Percentiles rank a stretch among this genome's conserved stretches.
Conservation (phyloP, 306 rosid species). For the Vigna angularis region DNA sequence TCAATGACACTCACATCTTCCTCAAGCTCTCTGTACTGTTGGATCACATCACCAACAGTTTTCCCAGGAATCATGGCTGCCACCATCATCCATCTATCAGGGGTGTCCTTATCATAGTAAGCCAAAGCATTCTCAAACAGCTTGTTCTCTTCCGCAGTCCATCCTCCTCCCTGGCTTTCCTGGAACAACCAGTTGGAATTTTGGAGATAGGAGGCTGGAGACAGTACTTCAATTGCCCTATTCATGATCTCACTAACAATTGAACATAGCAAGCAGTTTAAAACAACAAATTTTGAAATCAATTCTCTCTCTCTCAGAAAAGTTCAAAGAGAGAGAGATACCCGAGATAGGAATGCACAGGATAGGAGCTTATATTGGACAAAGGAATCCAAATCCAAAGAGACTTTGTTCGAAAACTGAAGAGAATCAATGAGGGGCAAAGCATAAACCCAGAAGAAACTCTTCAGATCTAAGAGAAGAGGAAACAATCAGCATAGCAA, state of each 20-base stretch:
- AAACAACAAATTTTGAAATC: background rate
- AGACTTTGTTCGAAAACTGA: slow-evolving; percentile 44
- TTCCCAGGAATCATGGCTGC: slow-evolving; percentile 87
- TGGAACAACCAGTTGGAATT: slow-evolving; percentile 82
- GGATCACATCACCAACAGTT: slow-evolving; percentile 85
- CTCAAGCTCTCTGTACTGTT: slow-evolving; percentile 82
- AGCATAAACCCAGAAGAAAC: slow-evolving; percentile 51
- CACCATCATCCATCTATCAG: slow-evolving; percentile 82
- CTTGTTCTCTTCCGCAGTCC: slow-evolving; percentile 89
- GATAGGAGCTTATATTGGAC: slow-evolving; percentile 39
- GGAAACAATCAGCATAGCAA: slow-evolving; percentile 8
- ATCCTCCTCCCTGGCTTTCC: slow-evolving; percentile 71
- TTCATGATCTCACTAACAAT: slow-evolving; percentile 52
- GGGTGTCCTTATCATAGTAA: slow-evolving; percentile 68
- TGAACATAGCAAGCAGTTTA: slow-evolving; percentile 41
- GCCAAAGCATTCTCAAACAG: slow-evolving; percentile 88
- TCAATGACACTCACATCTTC: slow-evolving; percentile 90
- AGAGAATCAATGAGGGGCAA: slow-evolving; percentile 43
- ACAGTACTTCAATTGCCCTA: slow-evolving; percentile 63
- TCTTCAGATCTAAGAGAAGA: slow-evolving; percentile 57
- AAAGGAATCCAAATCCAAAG: slow-evolving; percentile 65
- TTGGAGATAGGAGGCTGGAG: slow-evolving; percentile 70
- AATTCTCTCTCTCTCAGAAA: slow-evolving; percentile 36
- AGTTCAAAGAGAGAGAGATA: slow-evolving; percentile 57
- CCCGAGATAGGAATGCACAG: background rate